phyloP scores from a whole-genome alignment of 345 rosid genomes.

The Eucalyptus rudis region DNA sequence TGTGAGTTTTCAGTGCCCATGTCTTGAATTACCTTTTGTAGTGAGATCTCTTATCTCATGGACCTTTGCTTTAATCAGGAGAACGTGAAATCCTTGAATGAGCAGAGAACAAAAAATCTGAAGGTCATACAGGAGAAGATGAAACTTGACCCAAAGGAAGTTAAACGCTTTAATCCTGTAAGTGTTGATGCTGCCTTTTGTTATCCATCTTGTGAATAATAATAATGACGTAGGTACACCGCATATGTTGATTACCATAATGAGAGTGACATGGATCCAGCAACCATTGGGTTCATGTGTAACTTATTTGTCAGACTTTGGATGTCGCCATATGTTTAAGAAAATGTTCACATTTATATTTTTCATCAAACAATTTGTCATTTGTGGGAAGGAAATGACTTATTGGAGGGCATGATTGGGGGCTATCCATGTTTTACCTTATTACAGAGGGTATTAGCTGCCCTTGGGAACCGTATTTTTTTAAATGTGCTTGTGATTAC shows the following conservation, averaged over 20 bases:
- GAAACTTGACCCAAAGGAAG: conserved; percentile 73
- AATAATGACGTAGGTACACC: background rate
- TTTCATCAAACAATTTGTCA: background rate
- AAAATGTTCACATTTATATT: background rate
- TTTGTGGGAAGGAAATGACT: background rate
- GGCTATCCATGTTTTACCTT: background rate
- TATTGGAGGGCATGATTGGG: background rate
- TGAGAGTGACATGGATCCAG: background rate
- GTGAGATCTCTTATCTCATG: background rate
- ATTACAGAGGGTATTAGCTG: background rate
- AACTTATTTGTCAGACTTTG: background rate
- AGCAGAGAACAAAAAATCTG: conserved; percentile 67
- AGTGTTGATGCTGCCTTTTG: conserved; percentile 3
- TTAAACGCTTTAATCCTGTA: conserved; percentile 91
- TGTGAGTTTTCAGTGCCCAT: conserved; percentile 29
- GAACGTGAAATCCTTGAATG: conserved; percentile 54
- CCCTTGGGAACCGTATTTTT: background rate
- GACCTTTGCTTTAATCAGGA: conserved; percentile 34
- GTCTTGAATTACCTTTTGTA: conserved; percentile 3
- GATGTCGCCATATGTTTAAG: background rate
- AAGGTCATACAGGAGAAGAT: conserved; percentile 90
- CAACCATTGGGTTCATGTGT: background rate
- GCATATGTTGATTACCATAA: background rate
- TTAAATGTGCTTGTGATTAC: background rate
- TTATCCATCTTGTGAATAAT: background rate